Conservation (phyloP, 352 stramenopile species). For the Phytopythium oedochilum region DNA sequence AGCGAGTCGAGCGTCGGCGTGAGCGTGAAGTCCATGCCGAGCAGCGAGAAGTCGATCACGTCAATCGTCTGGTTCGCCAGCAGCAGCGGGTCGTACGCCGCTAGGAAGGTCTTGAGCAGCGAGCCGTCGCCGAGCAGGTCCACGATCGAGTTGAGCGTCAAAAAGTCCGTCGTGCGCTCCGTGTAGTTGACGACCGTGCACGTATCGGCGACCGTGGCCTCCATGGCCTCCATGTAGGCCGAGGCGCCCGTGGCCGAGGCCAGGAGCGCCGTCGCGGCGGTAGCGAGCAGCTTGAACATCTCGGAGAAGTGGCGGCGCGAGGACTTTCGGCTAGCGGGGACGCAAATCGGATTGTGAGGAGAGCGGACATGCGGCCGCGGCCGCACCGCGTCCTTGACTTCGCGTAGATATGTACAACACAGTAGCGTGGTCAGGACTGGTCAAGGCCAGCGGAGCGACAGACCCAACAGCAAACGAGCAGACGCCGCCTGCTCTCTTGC, state of each 20-base stretch:
- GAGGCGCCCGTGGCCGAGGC: conserved; percentile 9
- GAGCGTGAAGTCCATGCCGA: conserved; percentile 43
- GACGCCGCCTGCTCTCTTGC: neutral
- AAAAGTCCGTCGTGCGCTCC: conserved; percentile 16
- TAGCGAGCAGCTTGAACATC: conserved; percentile 5
- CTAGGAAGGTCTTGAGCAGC: conserved; percentile 25
- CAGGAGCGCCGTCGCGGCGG: conserved; percentile 3
- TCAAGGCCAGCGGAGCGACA: neutral
- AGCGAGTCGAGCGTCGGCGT: conserved; percentile 47
- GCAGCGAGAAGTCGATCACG: conserved; percentile 38
- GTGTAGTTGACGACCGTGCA: conserved; percentile 23
- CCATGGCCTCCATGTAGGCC: conserved; percentile 12
- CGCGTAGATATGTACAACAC: too few relatives aligned
- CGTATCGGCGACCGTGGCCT: conserved; percentile 21
- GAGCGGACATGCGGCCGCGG: neutral
- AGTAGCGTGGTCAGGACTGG: too few relatives aligned
- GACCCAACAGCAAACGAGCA: neutral
- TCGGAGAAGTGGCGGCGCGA: neutral
- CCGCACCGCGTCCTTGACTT: too few relatives aligned
- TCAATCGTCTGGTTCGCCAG: conserved; percentile 35
- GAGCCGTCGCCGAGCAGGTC: conserved; percentile 23
- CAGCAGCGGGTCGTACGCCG: conserved; percentile 24
- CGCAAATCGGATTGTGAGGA: conserved; percentile 5
- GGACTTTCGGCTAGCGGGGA: neutral
- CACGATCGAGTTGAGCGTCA: conserved; percentile 23